Percentiles rank a stretch among this genome's conserved stretches.
Evolutionary conservation across 805 yeast genomes (phyloP).

Genomic region (Metschnikowia peoriensis): DNA sequence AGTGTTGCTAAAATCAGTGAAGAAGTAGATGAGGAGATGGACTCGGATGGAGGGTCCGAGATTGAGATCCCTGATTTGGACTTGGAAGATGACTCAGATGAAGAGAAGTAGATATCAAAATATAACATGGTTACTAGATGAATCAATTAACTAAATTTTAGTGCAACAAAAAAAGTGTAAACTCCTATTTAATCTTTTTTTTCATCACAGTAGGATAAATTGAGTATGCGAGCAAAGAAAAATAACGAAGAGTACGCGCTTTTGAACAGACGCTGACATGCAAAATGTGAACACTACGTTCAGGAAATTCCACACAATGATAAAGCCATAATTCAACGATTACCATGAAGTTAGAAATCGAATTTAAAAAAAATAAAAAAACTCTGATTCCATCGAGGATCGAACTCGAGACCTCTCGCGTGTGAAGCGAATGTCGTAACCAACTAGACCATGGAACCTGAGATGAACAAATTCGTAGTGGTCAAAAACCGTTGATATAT

Average conservation of each 20-base stretch:
- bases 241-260: too few species aligned
- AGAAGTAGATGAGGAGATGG: conserved; percentile 6
- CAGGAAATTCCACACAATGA: too few species aligned
- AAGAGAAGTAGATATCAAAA: conserved; percentile 18
- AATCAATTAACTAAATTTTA: too few species aligned
- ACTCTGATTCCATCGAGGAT: conserved; percentile 15
- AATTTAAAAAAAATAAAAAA: not conserved
- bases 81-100: conserved; percentile 45
- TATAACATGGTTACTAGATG: too few species aligned
- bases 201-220: too few species aligned
- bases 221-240: too few species aligned
- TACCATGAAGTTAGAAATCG: not conserved
- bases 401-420: conserved; percentile 19
- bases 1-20: not conserved
- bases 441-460: conserved; percentile 17
- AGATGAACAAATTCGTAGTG: not conserved
- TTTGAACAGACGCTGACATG: too few species aligned
- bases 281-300: too few species aligned
- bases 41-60: conserved; percentile 37
- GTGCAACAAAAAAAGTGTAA: too few species aligned
- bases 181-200: too few species aligned
- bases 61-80: conserved; percentile 52
- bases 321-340: too few species aligned
- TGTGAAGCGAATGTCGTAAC: conserved; percentile 17
- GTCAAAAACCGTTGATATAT: too few species aligned